Evolutionary conservation across 2,329 filamentous ascomycete genomes (phyloP), one percentile per base, ranked within the genome.

Genomic region (Leptographium radiaticola): DNA sequence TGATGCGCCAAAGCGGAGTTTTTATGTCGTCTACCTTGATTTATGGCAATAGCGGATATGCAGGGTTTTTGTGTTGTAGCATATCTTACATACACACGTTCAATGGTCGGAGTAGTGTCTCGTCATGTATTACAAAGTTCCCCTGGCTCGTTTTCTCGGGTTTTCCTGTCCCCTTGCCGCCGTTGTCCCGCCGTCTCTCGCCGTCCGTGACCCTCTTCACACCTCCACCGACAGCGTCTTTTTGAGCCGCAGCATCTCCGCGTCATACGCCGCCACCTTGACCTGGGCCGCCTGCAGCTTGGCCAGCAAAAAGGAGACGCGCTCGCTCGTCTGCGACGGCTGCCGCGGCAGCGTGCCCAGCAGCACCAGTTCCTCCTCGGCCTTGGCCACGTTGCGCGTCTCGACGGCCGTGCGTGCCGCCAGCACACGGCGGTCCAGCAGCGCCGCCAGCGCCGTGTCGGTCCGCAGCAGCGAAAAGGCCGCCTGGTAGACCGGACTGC

Each of bases 401-500:
- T 95, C 88, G 4, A 80, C 76, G 62, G 83, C 83, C 30, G 82
- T 80, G 54, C 87, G 70, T 64, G 91, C 83, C 0, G 73, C 75
- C 25, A 94, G 62, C 18, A 89, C 74, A 1, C 80, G 78, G 12
- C 94, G 71, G 62, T 89, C 84, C 66, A 96, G 79, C 59, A 83
- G 80, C 39, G 86, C 84, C 44, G 76, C 75, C 44, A 96, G 73
- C 1, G 89, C 87, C 8, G 75, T 73, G 64, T 96, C 90, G 47
- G 79, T 70, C 0, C 82, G 76, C 40, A 96, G 71, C 40, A 79
- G 74, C 56, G 77, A 75, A 70, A 97, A 97, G 0, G 90, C 90
- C 1, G 90, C 82, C 55, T 83, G 81, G 67, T 91, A 94, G 31
- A 97, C 85, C 0, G 91, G 90, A 63, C 87, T 89, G 25, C 89